A percentile compares a stretch with the other conserved stretches of the same genome.
These are phyloP conservation scores for Perkinsus marinus DNA, from an alignment of 169 alveolate species.

Conservation along the genomic window DNA sequence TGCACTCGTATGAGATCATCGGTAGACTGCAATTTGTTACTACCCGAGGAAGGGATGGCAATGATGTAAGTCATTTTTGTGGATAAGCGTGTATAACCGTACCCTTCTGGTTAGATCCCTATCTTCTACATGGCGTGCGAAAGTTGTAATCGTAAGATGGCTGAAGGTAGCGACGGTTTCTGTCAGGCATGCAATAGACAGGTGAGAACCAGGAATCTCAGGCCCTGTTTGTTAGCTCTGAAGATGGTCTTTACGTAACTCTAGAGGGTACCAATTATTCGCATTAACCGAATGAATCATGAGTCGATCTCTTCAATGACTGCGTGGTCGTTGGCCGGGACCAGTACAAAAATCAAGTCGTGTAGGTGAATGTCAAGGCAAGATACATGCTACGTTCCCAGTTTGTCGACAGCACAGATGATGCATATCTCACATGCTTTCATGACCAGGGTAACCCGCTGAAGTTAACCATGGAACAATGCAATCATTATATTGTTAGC, in stretches of 20 bases:
- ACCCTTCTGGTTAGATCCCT: background rate
- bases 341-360: too few species aligned
- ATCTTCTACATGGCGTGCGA: background rate
- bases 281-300: too few species aligned
- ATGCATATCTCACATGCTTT: background rate
- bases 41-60: background rate
- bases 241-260: too few species aligned
- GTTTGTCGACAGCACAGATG: background rate
- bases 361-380: background rate
- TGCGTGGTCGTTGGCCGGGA: too few species aligned
- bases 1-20: background rate
- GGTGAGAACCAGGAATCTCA: background rate
- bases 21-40: background rate
- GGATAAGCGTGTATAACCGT: background rate
- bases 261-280: too few species aligned
- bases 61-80: background rate
- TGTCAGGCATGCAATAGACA: background rate
- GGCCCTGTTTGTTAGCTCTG: background rate
- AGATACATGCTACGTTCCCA: background rate
- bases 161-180: background rate
- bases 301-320: too few species aligned
- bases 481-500: too few species aligned
- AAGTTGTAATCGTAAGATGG: background rate
- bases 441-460: background rate
- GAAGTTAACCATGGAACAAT: too few species aligned